These are phyloP conservation scores for Panellus pusillus DNA, from an alignment of 768 basidiomycete genomes.

Conservation along the genomic window DNA sequence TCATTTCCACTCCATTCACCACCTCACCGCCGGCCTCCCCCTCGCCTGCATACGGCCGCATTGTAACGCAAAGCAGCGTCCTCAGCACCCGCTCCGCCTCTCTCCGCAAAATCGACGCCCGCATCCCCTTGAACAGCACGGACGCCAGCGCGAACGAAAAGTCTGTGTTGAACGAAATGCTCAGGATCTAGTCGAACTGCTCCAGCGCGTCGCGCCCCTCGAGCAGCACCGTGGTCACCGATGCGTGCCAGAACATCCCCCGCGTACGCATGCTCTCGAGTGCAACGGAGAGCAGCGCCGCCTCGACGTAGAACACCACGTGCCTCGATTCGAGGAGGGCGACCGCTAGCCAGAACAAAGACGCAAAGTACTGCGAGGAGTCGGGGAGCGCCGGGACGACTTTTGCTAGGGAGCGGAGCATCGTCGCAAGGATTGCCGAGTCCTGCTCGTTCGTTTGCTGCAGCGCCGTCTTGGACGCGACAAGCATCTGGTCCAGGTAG, in stretches of 20 bases:
- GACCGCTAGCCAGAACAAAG: slow-evolving; percentile 87
- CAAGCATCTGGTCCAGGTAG: slow-evolving; percentile 88
- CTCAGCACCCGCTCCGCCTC: slow-evolving; percentile 62
- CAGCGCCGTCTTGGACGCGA: slow-evolving; percentile 77
- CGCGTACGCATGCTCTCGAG: slow-evolving; percentile 70
- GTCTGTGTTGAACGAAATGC: slow-evolving; percentile 72
- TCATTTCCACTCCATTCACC: slow-evolving; percentile 37
- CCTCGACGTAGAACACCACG: slow-evolving; percentile 67
- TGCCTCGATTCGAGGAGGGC: slow-evolving; percentile 82
- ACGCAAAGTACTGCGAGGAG: slow-evolving; percentile 69
- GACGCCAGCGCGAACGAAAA: slow-evolving; percentile 84
- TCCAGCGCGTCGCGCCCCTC: too few relatives aligned
- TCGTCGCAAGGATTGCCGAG: slow-evolving; percentile 74
- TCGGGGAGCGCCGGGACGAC: slow-evolving; percentile 69
- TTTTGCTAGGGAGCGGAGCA: slow-evolving; percentile 83
- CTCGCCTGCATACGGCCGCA: slow-evolving; percentile 38
- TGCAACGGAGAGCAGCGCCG: slow-evolving; percentile 66
- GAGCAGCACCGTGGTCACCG: too few relatives aligned
- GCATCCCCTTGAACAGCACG: slow-evolving; percentile 86
- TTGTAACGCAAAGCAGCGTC: slow-evolving; percentile 62
- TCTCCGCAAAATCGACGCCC: slow-evolving; percentile 62
- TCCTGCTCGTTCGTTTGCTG: slow-evolving; percentile 67
- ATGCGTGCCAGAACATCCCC: too few relatives aligned
- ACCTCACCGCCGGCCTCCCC: too few relatives aligned
- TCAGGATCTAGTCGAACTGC: too few relatives aligned